Evolutionary conservation across 345 rosid species (phyloP).

Genomic region (Pugionium dolabratum): DNA sequence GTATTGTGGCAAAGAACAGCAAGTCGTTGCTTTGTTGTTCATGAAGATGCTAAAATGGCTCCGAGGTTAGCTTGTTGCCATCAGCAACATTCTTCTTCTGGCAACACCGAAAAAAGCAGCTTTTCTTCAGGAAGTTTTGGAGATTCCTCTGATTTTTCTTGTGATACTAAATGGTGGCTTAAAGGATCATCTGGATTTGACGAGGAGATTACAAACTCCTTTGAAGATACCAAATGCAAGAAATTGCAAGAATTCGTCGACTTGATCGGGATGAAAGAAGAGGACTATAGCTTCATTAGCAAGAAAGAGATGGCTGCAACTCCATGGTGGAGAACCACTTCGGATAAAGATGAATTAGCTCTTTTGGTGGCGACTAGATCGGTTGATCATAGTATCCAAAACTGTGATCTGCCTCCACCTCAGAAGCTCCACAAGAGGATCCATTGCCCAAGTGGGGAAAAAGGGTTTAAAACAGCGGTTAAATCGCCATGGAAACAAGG

Average conservation of each 20-base stretch:
- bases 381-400: conserved; percentile 55
- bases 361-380: conserved; percentile 77
- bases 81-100: conserved; percentile 43
- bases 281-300: conserved; percentile 38
- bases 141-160: conserved; percentile 52
- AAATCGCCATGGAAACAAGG: conserved; percentile 34
- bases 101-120: conserved; percentile 46
- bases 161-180: conserved; percentile 95
- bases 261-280: conserved; percentile 38
- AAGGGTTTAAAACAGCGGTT: conserved; percentile 16
- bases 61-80: conserved; percentile 94
- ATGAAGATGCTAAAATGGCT: conserved; percentile 94
- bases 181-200: conserved; percentile 45
- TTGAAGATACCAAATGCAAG: conserved; percentile 39
- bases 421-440: conserved; percentile 48
- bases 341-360: conserved; percentile 78
- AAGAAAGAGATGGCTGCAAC: conserved; percentile 14
- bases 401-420: conserved; percentile 92
- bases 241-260: conserved; percentile 50
- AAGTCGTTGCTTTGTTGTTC: conserved; percentile 72
- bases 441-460: conserved; percentile 32
- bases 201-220: conserved; percentile 33
- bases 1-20: conserved; percentile 86
- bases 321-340: conserved; percentile 83
- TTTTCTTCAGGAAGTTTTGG: conserved; percentile 52